phyloP scores from a whole-genome alignment of 208 protist genomes.

The Polymyxa betae region DNA sequence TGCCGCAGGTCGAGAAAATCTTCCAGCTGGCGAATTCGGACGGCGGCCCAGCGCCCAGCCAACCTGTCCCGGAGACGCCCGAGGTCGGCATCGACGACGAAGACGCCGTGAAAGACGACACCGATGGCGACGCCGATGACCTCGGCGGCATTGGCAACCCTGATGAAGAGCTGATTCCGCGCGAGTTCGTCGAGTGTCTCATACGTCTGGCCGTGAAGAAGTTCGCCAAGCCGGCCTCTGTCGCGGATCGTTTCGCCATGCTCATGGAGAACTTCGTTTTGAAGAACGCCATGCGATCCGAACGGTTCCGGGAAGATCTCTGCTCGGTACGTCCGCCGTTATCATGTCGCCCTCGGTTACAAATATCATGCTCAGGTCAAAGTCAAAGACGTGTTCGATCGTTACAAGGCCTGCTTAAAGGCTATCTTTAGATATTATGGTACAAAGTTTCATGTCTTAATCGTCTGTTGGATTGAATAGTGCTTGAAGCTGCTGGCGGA shows the following conservation, averaged over 20 bases:
- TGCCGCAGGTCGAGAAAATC: conserved; percentile 35
- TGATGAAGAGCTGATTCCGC: conserved; percentile 45
- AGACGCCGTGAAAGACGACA: neutral
- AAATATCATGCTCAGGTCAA: neutral
- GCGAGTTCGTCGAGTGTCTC: conserved; percentile 41
- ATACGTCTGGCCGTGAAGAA: conserved; percentile 2
- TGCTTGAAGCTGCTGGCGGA: neutral
- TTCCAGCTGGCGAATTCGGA: conserved; percentile 39
- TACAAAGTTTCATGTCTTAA: neutral
- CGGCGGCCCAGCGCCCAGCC: neutral
- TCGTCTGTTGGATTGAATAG: neutral
- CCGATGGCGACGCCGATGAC: neutral
- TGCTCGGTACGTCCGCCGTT: neutral
- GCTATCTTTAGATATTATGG: conserved; percentile 48
- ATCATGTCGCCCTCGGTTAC: neutral
- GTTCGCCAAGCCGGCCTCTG: conserved; percentile 18
- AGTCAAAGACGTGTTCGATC: conserved; percentile 46
- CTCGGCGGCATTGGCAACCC: neutral
- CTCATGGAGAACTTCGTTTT: conserved; percentile 35
- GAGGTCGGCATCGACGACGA: neutral
- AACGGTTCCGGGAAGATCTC: conserved; percentile 26
- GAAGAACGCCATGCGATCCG: conserved; percentile 50
- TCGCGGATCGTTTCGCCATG: neutral
- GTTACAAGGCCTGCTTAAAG: conserved; percentile 41
- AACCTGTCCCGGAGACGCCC: neutral